Base-by-base conservation (phyloP, 371 early-diverging fungal species). In the Entomophthora muscae region DNA sequence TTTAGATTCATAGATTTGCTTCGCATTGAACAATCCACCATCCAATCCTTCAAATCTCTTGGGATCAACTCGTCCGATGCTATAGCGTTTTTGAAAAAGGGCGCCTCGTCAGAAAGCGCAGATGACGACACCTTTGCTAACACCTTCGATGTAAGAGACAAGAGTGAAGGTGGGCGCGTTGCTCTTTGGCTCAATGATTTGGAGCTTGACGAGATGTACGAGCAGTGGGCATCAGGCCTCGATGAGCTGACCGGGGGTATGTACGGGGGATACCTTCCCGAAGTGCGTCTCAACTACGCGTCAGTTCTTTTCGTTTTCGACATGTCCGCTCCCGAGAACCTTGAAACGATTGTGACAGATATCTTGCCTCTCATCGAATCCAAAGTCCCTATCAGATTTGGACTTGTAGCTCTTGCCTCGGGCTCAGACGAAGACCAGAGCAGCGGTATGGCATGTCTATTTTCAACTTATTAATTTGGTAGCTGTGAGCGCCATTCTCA, bases 171-270 rank as follows among this genome's bases (percentile, higher is more conserved):
- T 23, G 60, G 70, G 17, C 74, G 71, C 17, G 61, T 75, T 21
- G 72, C 89, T 12, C 57, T 80, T 17, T 96, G 95, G 95, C 77
- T 86, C 75, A 97, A 95, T 67, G 90, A 97, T 70, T 67, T 97
- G 22, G 91, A 88, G 66, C 82, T 74, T 24, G 97, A 96, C 64
- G 67, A 69, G 0, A 76, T 84, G 13, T 96, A 94, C 72, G 65
- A 72, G 12, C 65, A 66, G 24, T 93, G 90, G 88, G 78, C 84
- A 1, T 64, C 68, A 0, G 73, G 72, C 24, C n/a, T 58, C 24
- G 26, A 58, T 24, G 26, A 27, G 21, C 31, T 58, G 31, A 31
- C 10, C 17, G 59, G 59, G 42, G 5, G 10, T 22, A 31, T 3
- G 59, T 28, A 28, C 26, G 59, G 82, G 5, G 32, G 51, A 10